A percentile compares a stretch with the other conserved stretches of the same genome.
These are phyloP conservation scores for Boeremia lycopersici DNA, from an alignment of 2,329 filamentous ascomycete genomes.

Conservation along the genomic window DNA sequence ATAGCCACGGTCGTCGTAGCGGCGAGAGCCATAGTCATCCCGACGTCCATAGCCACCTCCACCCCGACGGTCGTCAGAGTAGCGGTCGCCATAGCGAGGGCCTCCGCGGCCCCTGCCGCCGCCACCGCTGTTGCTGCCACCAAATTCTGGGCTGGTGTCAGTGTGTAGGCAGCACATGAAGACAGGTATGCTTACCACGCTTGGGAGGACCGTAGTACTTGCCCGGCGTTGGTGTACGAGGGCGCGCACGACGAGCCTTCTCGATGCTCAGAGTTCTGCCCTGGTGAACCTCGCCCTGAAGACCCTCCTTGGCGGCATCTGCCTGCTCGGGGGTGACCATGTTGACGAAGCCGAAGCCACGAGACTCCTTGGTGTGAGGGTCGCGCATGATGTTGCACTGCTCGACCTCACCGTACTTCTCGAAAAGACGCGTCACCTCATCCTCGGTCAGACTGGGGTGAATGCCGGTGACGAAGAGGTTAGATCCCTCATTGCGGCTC, in stretches of 20 bases:
- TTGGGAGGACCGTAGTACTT: conserved; percentile 99
- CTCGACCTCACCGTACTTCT: conserved; percentile 98
- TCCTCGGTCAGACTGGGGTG: conserved; percentile 88
- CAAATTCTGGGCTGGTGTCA: conserved; percentile 49
- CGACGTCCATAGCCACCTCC: conserved; percentile 52
- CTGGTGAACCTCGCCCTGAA: conserved; percentile 94
- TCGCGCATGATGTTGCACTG: conserved; percentile 99
- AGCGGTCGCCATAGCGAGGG: conserved; percentile 56
- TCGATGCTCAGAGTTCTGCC: conserved; percentile 97
- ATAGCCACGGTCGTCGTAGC: conserved; percentile 51
- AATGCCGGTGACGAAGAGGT: conserved; percentile 98
- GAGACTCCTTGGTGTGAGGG: conserved; percentile 96
- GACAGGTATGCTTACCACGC: conserved; percentile 71
- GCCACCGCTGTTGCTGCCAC: conserved; percentile 50
- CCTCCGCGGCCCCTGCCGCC: conserved; percentile 57
- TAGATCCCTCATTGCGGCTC: conserved; percentile 90
- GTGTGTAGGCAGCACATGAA: neutral
- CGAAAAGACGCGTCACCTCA: conserved; percentile 92
- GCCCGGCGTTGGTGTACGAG: conserved; percentile 93
- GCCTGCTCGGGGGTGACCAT: conserved; percentile 96
- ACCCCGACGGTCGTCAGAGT: conserved; percentile 55
- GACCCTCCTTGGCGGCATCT: conserved; percentile 93
- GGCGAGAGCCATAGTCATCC: conserved; percentile 55
- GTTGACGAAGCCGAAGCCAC: conserved; percentile 98
- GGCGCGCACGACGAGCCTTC: conserved; percentile 94